phyloP scores from a whole-genome alignment of 2,329 filamentous ascomycete species.

The Cyclaneusma minus region DNA sequence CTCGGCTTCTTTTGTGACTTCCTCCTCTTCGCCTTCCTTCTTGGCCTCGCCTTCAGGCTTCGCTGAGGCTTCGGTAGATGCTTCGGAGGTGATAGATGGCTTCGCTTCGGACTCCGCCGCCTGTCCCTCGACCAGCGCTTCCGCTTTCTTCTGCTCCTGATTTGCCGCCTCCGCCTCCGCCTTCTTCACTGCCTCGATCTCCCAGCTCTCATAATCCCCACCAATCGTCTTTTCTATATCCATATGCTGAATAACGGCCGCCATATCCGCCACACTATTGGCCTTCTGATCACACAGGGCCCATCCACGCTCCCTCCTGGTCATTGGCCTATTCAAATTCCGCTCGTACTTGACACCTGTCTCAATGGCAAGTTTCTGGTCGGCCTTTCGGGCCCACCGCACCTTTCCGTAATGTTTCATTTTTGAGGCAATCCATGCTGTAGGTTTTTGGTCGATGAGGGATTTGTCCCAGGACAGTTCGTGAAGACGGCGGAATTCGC shows the following conservation, averaged over 20 bases:
- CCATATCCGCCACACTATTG: constrained; percentile 48
- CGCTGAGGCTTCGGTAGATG: neutral
- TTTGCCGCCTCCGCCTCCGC: constrained; percentile 3
- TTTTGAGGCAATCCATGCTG: too few species aligned
- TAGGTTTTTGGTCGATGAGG: constrained; percentile 18
- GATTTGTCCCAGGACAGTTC: constrained; percentile 42
- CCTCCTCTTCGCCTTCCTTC: neutral
- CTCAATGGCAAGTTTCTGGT: too few species aligned
- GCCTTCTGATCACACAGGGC: constrained; percentile 43
- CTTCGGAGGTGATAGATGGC: too few species aligned
- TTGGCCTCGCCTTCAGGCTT: neutral
- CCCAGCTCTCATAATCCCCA: constrained; percentile 1
- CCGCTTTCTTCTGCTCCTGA: constrained; percentile 6
- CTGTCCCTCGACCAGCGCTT: constrained; percentile 11
- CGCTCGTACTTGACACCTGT: too few species aligned
- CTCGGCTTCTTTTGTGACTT: neutral
- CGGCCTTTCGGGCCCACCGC: too few species aligned
- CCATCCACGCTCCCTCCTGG: constrained; percentile 26
- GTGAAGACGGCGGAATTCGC: constrained; percentile 47
- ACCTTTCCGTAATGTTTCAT: too few species aligned
- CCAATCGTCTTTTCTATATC: constrained; percentile 4
- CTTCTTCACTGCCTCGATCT: constrained; percentile 1
- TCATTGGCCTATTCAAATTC: constrained; percentile 8
- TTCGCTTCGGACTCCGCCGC: constrained; percentile 4
- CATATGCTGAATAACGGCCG: constrained; percentile 29